These are phyloP conservation scores for Ganoderma multipileum DNA, from an alignment of 1,284 basidiomycete species.

Conservation along the genomic window DNA sequence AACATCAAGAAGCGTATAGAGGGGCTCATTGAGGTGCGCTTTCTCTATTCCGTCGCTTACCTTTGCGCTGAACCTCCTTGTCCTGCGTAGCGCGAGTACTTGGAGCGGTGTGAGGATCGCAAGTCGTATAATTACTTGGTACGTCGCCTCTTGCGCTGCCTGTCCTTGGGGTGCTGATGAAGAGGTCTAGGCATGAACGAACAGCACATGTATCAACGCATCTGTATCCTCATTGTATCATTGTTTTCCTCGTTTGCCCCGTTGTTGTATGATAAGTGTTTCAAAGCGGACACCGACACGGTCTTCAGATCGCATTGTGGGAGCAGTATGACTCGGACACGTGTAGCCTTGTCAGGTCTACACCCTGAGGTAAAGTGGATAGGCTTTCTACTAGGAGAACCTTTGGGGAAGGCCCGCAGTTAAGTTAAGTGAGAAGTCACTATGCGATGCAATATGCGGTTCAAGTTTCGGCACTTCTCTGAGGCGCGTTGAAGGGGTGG, in stretches of 20 bases:
- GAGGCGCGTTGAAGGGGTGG: too few species aligned
- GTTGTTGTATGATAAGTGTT: not conserved
- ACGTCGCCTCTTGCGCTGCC: conserved; percentile 14
- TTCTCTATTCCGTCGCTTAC: not conserved
- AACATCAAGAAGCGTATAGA: conserved; percentile 97
- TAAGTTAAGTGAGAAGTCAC: too few species aligned
- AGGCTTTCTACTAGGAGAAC: too few species aligned
- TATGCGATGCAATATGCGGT: not conserved
- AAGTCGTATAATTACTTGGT: conserved; percentile 85
- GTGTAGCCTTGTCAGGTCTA: too few species aligned
- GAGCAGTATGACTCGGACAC: too few species aligned
- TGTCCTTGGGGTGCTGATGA: not conserved
- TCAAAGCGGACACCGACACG: not conserved
- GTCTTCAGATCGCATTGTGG: not conserved
- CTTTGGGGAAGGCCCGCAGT: too few species aligned
- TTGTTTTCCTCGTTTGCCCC: not conserved
- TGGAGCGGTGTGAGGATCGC: conserved; percentile 80
- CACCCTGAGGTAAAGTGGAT: too few species aligned
- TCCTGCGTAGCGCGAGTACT: conserved; percentile 71
- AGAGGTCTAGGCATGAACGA: not conserved
- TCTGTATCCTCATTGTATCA: conserved; percentile 12
- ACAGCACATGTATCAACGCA: conserved; percentile 3
- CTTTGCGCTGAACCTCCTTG: conserved; percentile 2
- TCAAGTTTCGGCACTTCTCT: too few species aligned
- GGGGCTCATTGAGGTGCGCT: conserved; percentile 86